These are phyloP conservation scores for Geosmithia putterillii DNA, from an alignment of 2,329 filamentous ascomycete species.

Conservation along the genomic window DNA sequence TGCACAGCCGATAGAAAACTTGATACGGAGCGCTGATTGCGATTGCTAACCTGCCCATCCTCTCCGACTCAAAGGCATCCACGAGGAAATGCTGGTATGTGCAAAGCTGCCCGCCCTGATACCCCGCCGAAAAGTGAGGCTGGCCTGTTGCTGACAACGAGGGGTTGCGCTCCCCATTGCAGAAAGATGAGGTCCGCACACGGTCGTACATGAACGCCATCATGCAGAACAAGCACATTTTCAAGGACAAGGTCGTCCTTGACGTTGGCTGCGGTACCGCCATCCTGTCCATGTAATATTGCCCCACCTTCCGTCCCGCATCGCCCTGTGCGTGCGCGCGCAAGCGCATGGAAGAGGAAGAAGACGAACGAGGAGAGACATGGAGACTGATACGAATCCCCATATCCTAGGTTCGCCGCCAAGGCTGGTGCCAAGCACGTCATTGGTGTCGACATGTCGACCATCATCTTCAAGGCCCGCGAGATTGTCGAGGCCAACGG, in stretches of 20 bases:
- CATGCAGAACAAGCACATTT: constrained; percentile 90
- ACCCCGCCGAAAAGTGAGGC: neutral
- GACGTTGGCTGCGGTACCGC: constrained; percentile 96
- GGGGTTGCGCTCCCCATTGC: neutral
- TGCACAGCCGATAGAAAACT: constrained; percentile 6
- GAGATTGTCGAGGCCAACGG: constrained; percentile 92
- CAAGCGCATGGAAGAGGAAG: no score
- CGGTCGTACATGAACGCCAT: constrained; percentile 95
- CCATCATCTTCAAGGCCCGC: constrained; percentile 95
- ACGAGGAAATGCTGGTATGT: constrained; percentile 95
- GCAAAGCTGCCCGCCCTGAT: constrained; percentile 7
- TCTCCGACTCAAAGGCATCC: constrained; percentile 54
- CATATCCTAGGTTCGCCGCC: constrained; percentile 69
- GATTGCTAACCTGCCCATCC: constrained; percentile 14
- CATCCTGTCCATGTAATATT: constrained; percentile 89
- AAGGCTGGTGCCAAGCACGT: constrained; percentile 96
- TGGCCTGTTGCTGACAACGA: neutral
- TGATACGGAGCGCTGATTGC: constrained; percentile 15
- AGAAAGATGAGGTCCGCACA: constrained; percentile 98
- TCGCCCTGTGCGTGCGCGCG: neutral
- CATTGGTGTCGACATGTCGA: constrained; percentile 98
- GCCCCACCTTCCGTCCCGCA: neutral
- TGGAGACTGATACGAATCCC: neutral
- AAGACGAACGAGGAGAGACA: neutral
- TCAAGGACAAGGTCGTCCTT: constrained; percentile 74